A percentile compares a stretch with the other conserved stretches of the same genome.
Conservation (phyloP, 176 grass and related monocot species). For the Oryza glumipatula region DNA sequence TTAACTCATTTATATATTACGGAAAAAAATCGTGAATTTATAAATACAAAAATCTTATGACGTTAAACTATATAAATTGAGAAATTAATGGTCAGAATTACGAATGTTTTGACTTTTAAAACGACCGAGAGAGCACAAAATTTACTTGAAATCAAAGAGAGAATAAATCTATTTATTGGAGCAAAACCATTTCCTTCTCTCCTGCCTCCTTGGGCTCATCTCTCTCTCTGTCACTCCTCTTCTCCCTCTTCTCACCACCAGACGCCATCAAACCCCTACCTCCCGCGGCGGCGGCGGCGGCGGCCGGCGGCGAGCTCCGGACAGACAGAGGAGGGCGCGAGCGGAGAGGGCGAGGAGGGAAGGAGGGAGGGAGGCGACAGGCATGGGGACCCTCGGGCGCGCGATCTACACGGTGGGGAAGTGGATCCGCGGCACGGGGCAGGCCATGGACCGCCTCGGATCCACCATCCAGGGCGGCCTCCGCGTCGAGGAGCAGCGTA, state of each 20-base stretch:
- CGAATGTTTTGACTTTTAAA: too few species aligned
- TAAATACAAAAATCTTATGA: too few species aligned
- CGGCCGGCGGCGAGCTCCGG: constrained; percentile 36
- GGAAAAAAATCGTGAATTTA: too few species aligned
- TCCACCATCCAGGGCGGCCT: constrained; percentile 77
- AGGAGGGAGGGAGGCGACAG: too few species aligned
- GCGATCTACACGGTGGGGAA: constrained; percentile 93
- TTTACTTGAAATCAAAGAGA: too few species aligned
- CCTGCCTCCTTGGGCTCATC: neutral
- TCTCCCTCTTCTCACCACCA: neutral
- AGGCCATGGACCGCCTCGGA: constrained; percentile 90
- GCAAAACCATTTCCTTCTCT: neutral
- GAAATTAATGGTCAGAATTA: too few species aligned
- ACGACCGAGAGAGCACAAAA: too few species aligned
- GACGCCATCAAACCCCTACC: constrained; percentile 33
- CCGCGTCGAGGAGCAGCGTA: constrained; percentile 83
- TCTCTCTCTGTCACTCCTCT: constrained; percentile 2
- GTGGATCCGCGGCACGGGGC: constrained; percentile 96
- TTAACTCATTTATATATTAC: too few species aligned
- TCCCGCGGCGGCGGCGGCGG: constrained; percentile 4
- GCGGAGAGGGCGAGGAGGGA: neutral
- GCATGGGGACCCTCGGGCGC: constrained; percentile 85
- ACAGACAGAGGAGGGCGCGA: neutral
- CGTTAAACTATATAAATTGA: too few species aligned
- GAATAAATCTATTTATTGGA: too few species aligned